Percentiles rank a stretch among this genome's conserved stretches.
These are phyloP conservation scores for Aristolochia fimbriata DNA, from an alignment of 164 flowering plant genomes.

Conservation along the genomic window DNA sequence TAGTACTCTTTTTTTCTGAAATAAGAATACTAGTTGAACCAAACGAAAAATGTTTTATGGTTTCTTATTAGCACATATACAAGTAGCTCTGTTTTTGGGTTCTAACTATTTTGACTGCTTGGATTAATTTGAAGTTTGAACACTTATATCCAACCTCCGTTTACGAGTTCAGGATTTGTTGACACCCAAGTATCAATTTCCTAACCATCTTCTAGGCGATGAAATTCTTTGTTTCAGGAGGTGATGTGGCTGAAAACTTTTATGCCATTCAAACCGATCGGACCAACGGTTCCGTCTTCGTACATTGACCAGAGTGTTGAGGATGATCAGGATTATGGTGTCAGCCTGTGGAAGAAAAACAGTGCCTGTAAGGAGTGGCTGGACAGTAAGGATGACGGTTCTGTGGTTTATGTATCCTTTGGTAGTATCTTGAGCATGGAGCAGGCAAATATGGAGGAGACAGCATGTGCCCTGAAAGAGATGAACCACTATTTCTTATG, in stretches of 20 bases:
- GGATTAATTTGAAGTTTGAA: too few relatives aligned
- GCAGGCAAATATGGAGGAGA: conserved; percentile 18
- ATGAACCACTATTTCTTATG: conserved; percentile 21
- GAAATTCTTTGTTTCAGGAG: conserved; percentile 1
- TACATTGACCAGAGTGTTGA: neutral
- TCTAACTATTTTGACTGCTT: too few relatives aligned
- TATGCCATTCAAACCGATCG: neutral
- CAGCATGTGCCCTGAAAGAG: conserved; percentile 14
- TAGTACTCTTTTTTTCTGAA: too few relatives aligned
- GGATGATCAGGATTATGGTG: neutral
- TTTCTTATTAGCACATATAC: too few relatives aligned
- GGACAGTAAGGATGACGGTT: neutral
- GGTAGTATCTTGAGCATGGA: conserved; percentile 4
- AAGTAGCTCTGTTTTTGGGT: too few relatives aligned
- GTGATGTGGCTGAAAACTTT: neutral
- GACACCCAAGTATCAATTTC: too few relatives aligned
- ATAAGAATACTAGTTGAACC: too few relatives aligned
- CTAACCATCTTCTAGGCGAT: too few relatives aligned
- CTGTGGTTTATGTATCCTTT: conserved; percentile 9
- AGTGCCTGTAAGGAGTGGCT: conserved; percentile 4
- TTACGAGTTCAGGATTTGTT: too few relatives aligned
- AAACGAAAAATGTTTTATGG: too few relatives aligned
- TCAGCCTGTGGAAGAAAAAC: conserved; percentile 1
- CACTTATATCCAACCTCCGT: too few relatives aligned
- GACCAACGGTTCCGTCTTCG: neutral